Percentiles rank a stretch among this genome's conserved stretches.
phyloP scores from a whole-genome alignment of 2,329 filamentous ascomycete species.

The Fusarium tupiense region DNA sequence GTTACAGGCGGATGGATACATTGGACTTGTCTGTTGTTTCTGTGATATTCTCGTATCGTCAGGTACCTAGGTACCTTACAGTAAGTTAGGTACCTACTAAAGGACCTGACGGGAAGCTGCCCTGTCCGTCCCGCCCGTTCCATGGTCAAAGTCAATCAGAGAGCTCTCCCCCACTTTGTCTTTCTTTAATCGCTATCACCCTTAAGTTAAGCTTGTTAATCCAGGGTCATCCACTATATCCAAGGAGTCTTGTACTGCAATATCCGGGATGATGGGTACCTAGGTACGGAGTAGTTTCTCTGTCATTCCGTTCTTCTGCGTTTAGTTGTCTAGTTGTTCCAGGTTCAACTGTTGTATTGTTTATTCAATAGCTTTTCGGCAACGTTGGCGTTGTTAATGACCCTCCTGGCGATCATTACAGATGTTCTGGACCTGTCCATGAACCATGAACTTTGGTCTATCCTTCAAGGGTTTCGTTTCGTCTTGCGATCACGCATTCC shows the following conservation, averaged over 20 bases:
- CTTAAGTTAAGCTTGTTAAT: constrained; percentile 16
- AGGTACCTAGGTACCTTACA: not conserved
- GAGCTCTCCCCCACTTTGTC: constrained; percentile 9
- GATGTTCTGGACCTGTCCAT: constrained; percentile 8
- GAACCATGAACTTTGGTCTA: constrained; percentile 8
- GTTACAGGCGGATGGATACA: not conserved
- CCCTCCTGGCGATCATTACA: constrained; percentile 35
- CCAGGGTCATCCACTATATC: constrained; percentile 11
- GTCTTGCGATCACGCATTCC: constrained; percentile 17
- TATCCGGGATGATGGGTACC: constrained; percentile 10
- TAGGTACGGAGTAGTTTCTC: not conserved
- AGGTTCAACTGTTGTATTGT: constrained; percentile 4
- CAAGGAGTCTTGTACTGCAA: constrained; percentile 14
- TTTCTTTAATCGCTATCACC: constrained; percentile 7
- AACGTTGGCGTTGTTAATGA: not conserved
- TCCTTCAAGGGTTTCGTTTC: constrained; percentile 21
- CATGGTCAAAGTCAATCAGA: constrained; percentile 12
- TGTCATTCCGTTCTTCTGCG: constrained; percentile 2
- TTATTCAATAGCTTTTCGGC: not conserved
- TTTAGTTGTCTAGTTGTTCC: not conserved
- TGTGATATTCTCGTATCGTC: not conserved
- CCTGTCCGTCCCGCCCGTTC: constrained; percentile 30
- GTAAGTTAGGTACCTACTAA: no score
- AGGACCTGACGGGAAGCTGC: constrained; percentile 6
- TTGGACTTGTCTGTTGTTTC: not conserved